Conservation (phyloP, 179 eudicot species). For the Sideroxylon spinosum region DNA sequence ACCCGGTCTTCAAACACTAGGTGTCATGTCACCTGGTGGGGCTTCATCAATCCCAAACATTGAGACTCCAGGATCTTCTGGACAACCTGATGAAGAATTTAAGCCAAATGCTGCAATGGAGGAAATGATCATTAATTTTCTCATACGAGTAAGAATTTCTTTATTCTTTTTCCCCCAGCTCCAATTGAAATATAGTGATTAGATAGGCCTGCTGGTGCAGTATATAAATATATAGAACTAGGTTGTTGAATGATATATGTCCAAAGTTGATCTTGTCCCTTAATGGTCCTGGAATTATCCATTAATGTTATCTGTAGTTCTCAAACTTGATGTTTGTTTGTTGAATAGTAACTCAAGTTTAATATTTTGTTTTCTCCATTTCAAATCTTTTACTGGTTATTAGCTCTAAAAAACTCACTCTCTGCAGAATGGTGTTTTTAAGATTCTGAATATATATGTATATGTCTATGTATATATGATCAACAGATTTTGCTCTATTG, state of each 20-base stretch:
- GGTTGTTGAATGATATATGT: background rate
- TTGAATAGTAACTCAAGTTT: background rate
- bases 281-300: background rate
- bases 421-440: background rate
- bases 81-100: constrained; percentile 97
- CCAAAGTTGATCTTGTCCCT: background rate
- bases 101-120: constrained; percentile 99
- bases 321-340: background rate
- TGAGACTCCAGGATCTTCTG: constrained; percentile 86
- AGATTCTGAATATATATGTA: background rate
- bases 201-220: background rate
- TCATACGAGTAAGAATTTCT: constrained; percentile 63
- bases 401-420: background rate
- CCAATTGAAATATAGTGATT: background rate
- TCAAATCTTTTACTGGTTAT: background rate
- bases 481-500: background rate
- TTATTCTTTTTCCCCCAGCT: background rate
- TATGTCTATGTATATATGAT: background rate
- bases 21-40: constrained; percentile 94
- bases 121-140: constrained; percentile 98
- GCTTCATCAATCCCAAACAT: constrained; percentile 78
- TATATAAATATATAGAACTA: background rate
- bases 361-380: background rate
- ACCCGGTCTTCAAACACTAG: constrained; percentile 83
- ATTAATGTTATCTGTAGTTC: background rate